Percentiles rank a stretch among this genome's conserved stretches.
Conservation (phyloP, 2,329 filamentous ascomycete species). For the Ambrosiella cleistominuta region DNA sequence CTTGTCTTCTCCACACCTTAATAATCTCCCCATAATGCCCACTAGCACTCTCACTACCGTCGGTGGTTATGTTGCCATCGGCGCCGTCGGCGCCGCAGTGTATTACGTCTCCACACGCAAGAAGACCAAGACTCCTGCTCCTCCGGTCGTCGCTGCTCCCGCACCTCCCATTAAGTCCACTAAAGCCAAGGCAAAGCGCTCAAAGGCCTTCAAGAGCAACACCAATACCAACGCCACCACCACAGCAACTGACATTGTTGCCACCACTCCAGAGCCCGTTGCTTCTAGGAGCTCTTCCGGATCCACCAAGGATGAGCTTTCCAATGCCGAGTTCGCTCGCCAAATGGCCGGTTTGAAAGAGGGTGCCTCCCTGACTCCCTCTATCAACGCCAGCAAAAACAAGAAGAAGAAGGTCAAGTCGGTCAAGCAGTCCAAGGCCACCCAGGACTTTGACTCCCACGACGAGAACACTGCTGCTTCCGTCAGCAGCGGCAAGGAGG, state of each 20-base stretch:
- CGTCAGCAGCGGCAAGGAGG: slow-evolving; percentile 56
- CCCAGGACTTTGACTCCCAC: slow-evolving; percentile 28
- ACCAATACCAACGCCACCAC: slow-evolving; percentile 10
- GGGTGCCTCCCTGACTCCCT: slow-evolving; percentile 31
- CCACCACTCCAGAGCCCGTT: background rate
- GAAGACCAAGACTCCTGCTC: background rate
- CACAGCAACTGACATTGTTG: slow-evolving; percentile 3
- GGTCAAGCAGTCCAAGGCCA: slow-evolving; percentile 49
- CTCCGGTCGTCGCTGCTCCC: slow-evolving; percentile 12
- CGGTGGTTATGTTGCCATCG: slow-evolving; percentile 22
- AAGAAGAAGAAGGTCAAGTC: slow-evolving; percentile 45
- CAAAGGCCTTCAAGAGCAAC: slow-evolving; percentile 24
- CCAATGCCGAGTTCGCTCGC: slow-evolving; percentile 60
- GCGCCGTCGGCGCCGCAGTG: slow-evolving; percentile 21
- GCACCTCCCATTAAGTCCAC: slow-evolving; percentile 17
- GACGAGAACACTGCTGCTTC: slow-evolving; percentile 37
- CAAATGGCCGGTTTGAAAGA: slow-evolving; percentile 55
- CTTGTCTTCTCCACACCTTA: background rate
- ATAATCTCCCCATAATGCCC: slow-evolving; percentile 11
- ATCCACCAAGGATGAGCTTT: slow-evolving; percentile 31
- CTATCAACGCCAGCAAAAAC: slow-evolving; percentile 36
- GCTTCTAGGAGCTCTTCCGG: slow-evolving; percentile 16
- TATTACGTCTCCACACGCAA: slow-evolving; percentile 16
- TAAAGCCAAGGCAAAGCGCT: slow-evolving; percentile 30
- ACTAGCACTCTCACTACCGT: slow-evolving; percentile 17